Conservation (phyloP, 768 basidiomycete genomes). For the Pleurotus tuber-regium region DNA sequence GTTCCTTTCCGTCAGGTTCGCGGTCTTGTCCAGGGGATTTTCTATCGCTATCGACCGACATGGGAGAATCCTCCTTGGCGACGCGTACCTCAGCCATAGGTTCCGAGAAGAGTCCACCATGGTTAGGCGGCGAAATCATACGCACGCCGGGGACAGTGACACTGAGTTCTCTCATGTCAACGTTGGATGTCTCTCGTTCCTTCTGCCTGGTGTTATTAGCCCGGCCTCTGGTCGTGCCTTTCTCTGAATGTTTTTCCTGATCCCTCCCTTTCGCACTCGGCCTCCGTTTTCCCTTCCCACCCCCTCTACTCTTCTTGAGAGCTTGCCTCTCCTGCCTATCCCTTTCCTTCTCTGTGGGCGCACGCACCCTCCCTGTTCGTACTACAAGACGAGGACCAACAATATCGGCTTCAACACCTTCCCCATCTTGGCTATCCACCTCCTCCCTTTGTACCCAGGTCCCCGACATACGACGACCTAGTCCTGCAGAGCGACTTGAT, state of each 20-base stretch:
- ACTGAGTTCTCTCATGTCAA: background rate
- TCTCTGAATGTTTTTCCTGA: background rate
- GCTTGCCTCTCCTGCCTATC: background rate
- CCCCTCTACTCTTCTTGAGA: background rate
- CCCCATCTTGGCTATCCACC: background rate
- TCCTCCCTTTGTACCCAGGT: background rate
- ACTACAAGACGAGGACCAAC: background rate
- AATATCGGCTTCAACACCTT: background rate
- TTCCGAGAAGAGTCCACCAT: background rate
- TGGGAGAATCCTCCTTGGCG: too few species aligned
- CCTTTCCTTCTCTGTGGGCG: background rate
- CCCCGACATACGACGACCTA: background rate
- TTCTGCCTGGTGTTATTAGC: background rate
- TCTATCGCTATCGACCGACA: too few species aligned
- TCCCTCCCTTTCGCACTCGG: background rate
- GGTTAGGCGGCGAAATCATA: background rate
- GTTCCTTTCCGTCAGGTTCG: too few species aligned
- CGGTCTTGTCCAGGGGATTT: too few species aligned
- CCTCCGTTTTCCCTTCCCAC: background rate
- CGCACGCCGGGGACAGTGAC: background rate
- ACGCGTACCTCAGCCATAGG: too few species aligned
- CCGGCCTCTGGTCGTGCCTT: background rate
- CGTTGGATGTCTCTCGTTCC: background rate
- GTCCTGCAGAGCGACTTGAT: too few species aligned
- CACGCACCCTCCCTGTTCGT: background rate